Evolutionary conservation across 2,329 filamentous ascomycete species (phyloP), one percentile per base, ranked within the genome.

Genomic region (Penicillium sp.): DNA sequence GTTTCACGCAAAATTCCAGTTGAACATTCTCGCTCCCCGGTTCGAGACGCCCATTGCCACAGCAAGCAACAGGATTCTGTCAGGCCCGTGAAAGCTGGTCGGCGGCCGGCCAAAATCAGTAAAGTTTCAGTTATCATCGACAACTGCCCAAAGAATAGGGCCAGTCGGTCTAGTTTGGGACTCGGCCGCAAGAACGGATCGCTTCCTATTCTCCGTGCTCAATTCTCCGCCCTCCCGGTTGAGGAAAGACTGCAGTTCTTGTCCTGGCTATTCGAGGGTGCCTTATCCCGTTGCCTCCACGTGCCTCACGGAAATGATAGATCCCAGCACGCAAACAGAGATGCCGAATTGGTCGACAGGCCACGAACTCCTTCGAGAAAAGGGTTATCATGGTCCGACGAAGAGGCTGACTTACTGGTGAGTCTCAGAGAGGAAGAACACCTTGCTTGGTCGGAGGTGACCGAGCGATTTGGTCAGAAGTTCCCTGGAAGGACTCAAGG

Each of bases 391-490:
- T 57, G 46, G 52, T 57, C 43, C 9, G n/a, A n/a, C 27, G 52
- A 57, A 34, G 52, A 57, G 39, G 39, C 24, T 42, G 38, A 28
- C 25, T 28, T 55, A 28, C 29, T 55, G 18, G 39, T 52, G 40
- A 48, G 51, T 24, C 49, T 57, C 8, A 55, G 46, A 29, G 50
- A 52, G 11, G 47, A 55, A 41, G 11, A 55, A 44, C 47, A 51
- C 6, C 54, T 52, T n/a, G 18, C 50, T 37, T 55, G 50, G 54
- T 50, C 53, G 35, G 53, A 57, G 35, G 54, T 57, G 44, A 41
- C 33, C 9, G 46, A 44, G 36, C 48, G 32, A 13, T 57, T 57
- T 41, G 11, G 3, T 34, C 52, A 37, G 32, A 25, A 47, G 37
- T 52, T 54, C 29, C 40, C 51, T 25, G 53, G 53, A n/a, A 29